Conservation (phyloP, 768 basidiomycete species). For the Russula earlei region DNA sequence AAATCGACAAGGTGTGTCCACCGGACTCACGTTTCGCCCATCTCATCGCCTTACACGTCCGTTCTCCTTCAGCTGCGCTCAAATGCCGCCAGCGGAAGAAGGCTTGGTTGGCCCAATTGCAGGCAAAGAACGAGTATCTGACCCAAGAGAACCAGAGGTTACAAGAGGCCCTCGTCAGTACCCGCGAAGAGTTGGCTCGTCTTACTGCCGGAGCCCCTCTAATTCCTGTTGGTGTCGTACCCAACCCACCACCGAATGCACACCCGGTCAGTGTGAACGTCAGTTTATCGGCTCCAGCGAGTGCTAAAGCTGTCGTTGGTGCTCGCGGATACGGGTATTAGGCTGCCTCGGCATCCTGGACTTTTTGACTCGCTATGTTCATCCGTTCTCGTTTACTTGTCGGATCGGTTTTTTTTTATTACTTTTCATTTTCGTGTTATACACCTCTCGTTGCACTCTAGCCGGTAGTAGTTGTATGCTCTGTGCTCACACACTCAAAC, state of each 20-base stretch:
- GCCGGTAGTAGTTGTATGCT: slow-evolving; percentile 14
- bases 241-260: slow-evolving; percentile 5
- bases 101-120: slow-evolving; percentile 88
- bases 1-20: slow-evolving; percentile 84
- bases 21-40: slow-evolving; percentile 1
- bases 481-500: slow-evolving; percentile 7
- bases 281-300: slow-evolving; percentile 6
- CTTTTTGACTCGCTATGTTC: background rate
- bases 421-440: slow-evolving; percentile 6
- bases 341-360: background rate
- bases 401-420: slow-evolving; percentile 16
- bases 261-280: slow-evolving; percentile 20
- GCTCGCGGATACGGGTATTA: slow-evolving; percentile 19
- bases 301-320: slow-evolving; percentile 1
- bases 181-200: slow-evolving; percentile 87
- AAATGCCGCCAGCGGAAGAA: slow-evolving; percentile 99
- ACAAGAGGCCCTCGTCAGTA: slow-evolving; percentile 72
- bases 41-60: slow-evolving; percentile 2
- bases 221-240: background rate
- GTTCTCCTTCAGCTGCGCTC: slow-evolving; percentile 63
- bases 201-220: slow-evolving; percentile 39
- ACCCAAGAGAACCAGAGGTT: slow-evolving; percentile 93
- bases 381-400: background rate
- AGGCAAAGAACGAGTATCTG: slow-evolving; percentile 88
- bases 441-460: slow-evolving; percentile 13